Base-by-base conservation (phyloP, 495 filamentous ascomycete species). In the Penicillium lividum region DNA sequence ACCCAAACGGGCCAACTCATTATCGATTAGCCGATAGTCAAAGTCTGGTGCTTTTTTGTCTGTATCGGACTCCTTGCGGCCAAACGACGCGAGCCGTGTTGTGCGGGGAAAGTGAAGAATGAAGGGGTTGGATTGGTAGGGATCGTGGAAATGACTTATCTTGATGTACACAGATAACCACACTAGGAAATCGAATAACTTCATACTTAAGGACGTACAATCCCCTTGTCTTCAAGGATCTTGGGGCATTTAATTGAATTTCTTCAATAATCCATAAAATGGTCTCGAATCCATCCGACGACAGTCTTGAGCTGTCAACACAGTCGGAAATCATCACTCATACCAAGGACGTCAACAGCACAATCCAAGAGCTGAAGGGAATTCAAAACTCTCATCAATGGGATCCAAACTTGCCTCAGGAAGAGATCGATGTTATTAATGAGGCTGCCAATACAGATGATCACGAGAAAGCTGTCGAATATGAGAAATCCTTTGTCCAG, bases 371-470 rank as follows among this genome's bases (percentile, higher is more conserved):
- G 34, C 31, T 66, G 16, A 49, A 56, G 13, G 59, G 49, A 1
- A 22, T 61, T 15, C 30, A 64, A 38, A n/a, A 27, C 5, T 50
- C 59, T 6, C 65, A 64, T 22, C 61, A 67, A 47, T 64, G 65
- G 65, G 61, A 64, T 55, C 65, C 61, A 31, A 66, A 62, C 36
- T 16, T 64, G 6, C 44, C 58, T 1, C 64, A 64, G 30, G 56
- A 67, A 29, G 57, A 64, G 49, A 30, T 67, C 1, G 61, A 64
- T 44, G 49, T 42, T 27, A 67, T 64, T 38, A 53, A 64, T 9
- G 54, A 64, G 46, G 56, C 52, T 4, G 16, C 28, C 15, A 51
- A 43, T 29, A 53, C 54, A 22, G 31, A 40, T 5, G 64, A 67
- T 38, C 61, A 67, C 4, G 64, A 64, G 43, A 64, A 61, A 30